phyloP scores from a whole-genome alignment of 1,139 yeast species.

The Blastobotrys ciferrii region DNA sequence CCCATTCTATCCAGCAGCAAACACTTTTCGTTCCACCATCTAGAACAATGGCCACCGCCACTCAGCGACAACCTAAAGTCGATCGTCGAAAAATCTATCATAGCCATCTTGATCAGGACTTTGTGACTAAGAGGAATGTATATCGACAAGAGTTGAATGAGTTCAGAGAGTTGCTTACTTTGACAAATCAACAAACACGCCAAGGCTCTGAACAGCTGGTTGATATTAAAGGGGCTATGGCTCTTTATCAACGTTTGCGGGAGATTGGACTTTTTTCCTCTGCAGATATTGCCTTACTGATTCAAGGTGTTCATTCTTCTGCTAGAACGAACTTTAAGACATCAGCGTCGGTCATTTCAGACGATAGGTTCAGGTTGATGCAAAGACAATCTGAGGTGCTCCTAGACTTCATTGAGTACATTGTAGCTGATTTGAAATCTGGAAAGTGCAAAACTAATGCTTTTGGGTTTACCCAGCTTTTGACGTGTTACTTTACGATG shows the following conservation, averaged over 20 bases:
- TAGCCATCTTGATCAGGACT: slow-evolving; percentile 1
- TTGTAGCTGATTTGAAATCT: slow-evolving; percentile 45
- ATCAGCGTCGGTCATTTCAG: slow-evolving; percentile 21
- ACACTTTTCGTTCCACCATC: neutral
- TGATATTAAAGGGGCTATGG: slow-evolving; percentile 31
- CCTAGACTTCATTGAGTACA: slow-evolving; percentile 36
- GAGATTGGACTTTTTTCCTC: slow-evolving; percentile 24
- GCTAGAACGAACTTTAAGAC: slow-evolving; percentile 22
- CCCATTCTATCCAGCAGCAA: neutral
- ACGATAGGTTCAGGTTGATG: slow-evolving; percentile 19
- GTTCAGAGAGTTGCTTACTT: slow-evolving; percentile 17
- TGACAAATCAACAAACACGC: slow-evolving; percentile 24
- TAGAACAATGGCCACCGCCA: neutral
- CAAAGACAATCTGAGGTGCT: slow-evolving; percentile 27
- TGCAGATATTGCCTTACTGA: slow-evolving; percentile 27
- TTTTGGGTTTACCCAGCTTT: slow-evolving; percentile 55
- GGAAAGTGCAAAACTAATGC: slow-evolving; percentile 45
- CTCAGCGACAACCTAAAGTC: slow-evolving; percentile 5
- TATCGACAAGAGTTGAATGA: slow-evolving; percentile 11
- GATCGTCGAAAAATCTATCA: neutral
- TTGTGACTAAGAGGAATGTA: slow-evolving; percentile 9
- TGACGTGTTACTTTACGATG: slow-evolving; percentile 57
- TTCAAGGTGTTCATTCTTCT: slow-evolving; percentile 32
- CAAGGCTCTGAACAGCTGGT: slow-evolving; percentile 20
- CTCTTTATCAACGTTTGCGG: slow-evolving; percentile 26